Base-by-base conservation (phyloP, 768 basidiomycete genomes). In the Mycena kentingensis region DNA sequence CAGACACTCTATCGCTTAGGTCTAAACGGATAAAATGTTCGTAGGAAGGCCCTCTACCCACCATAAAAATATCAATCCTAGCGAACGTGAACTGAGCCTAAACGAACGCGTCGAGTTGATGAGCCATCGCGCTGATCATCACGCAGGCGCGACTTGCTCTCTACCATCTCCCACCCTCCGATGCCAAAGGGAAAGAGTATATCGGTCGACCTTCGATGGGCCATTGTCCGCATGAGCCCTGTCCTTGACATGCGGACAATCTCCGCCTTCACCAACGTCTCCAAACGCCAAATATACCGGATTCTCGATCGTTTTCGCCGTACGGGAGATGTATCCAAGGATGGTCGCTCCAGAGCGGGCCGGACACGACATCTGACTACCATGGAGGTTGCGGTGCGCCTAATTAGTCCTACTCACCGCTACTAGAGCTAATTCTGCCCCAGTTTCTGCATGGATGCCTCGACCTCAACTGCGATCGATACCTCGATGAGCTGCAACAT, bases 401-500 rank as follows among this genome's bases (percentile, higher is more conserved):
- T n/a, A n/a, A n/a, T n/a, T n/a, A n/a, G n/a, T n/a, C n/a, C n/a
- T n/a, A n/a, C n/a, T n/a, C n/a, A n/a, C n/a, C n/a, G n/a, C n/a
- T n/a, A n/a, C n/a, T n/a, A n/a, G n/a, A n/a, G n/a, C n/a, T n/a
- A n/a, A n/a, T n/a, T 38, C 19, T 38, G 13, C 19, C 13, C 13
- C 35, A 47, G 46, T 57, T 41, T 18, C 36, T 57, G 3, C 50
- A 46, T 5, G 47, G 47, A 4, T 45, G 24, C 29, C 47, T 64
- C 24, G 51, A 57, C 24, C 21, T 34, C 8, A 50, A 26, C 19
- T 67, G 66, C 18, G 67, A 71, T 46, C 62, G 65, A 18, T 66
- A 57, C 25, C 60, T 70, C 4, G 47, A 60, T 25, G 71, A 73
- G 57, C 46, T 72, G 16, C 65, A 60, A 41, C 44, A 58, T 0